These are phyloP conservation scores for Trichoderma guizhouense DNA, from an alignment of 2,329 filamentous ascomycete genomes.

Conservation along the genomic window DNA sequence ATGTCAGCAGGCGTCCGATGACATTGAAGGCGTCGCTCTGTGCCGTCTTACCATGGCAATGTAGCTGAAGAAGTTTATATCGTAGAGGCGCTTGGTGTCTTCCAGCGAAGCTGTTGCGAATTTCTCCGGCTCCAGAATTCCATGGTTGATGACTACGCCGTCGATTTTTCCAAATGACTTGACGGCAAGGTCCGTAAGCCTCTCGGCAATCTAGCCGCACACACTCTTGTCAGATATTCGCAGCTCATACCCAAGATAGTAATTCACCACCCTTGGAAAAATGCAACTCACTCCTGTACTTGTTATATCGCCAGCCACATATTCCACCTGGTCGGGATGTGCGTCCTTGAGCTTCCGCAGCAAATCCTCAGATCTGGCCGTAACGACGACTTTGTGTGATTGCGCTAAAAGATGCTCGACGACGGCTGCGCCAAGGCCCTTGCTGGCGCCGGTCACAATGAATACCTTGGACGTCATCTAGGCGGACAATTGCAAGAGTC, in stretches of 20 bases:
- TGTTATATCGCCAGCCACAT: constrained; percentile 53
- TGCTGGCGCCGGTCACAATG: constrained; percentile 65
- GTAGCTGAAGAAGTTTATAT: constrained; percentile 83
- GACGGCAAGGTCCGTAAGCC: constrained; percentile 63
- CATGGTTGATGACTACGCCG: constrained; percentile 85
- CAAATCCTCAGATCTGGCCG: constrained; percentile 51
- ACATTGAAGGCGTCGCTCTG: not conserved
- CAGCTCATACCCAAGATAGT: not conserved
- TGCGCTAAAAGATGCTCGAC: constrained; percentile 49
- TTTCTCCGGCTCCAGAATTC: constrained; percentile 70
- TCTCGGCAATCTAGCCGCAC: constrained; percentile 48
- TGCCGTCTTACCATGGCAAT: constrained; percentile 63
- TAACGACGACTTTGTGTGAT: constrained; percentile 57
- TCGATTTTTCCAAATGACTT: constrained; percentile 71
- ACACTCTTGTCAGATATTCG: not conserved
- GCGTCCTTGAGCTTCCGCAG: constrained; percentile 50
- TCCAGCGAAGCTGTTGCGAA: constrained; percentile 65
- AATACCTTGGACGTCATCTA: constrained; percentile 60
- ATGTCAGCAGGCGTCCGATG: constrained; percentile 14
- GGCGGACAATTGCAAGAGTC: not conserved
- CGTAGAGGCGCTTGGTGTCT: constrained; percentile 73
- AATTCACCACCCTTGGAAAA: not conserved
- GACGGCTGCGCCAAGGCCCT: constrained; percentile 59
- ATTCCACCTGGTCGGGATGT: constrained; percentile 53
- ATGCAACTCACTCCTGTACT: constrained; percentile 43